Evolutionary conservation across 1,139 yeast species (phyloP).

Genomic region (Tardiomyces blankii): DNA sequence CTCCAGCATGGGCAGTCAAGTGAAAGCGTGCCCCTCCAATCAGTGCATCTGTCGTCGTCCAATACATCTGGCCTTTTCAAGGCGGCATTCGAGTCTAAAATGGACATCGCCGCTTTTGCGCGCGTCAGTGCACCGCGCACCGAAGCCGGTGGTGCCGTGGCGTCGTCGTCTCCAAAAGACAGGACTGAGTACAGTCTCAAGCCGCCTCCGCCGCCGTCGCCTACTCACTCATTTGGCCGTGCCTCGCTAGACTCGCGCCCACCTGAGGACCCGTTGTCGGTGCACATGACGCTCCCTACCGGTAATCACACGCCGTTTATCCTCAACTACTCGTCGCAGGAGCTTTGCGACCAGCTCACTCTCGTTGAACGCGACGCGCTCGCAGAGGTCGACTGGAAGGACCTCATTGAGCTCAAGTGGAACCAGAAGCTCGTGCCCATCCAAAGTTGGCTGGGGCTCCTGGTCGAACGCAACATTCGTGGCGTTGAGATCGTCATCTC

Average conservation of each 20-base stretch:
- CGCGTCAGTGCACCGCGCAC: too few relatives aligned
- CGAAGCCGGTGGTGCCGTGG: too few relatives aligned
- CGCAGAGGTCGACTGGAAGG: conserved; percentile 87
- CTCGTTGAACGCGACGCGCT: conserved; percentile 75
- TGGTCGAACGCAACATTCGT: conserved; percentile 46
- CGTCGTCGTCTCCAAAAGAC: not conserved
- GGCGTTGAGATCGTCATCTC: conserved; percentile 83
- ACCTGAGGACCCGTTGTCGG: conserved; percentile 4
- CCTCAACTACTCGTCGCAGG: conserved; percentile 52
- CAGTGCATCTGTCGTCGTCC: conserved; percentile 1
- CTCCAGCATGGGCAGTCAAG: not conserved
- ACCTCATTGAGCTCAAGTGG: conserved; percentile 70
- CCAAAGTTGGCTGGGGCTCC: conserved; percentile 78
- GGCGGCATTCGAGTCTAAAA: conserved; percentile 13
- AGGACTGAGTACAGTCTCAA: not conserved
- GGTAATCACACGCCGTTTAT: conserved; percentile 63
- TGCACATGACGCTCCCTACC: not conserved
- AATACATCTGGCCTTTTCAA: conserved; percentile 11
- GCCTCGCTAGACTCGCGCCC: not conserved
- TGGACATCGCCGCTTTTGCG: conserved; percentile 8
- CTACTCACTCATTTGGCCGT: not conserved
- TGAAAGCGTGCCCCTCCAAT: not conserved
- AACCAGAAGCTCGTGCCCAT: conserved; percentile 52
- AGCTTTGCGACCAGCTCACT: conserved; percentile 72
- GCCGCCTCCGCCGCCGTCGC: not conserved